Conservation (phyloP, 2,329 filamentous ascomycete species). For the Lojkania enalia region DNA sequence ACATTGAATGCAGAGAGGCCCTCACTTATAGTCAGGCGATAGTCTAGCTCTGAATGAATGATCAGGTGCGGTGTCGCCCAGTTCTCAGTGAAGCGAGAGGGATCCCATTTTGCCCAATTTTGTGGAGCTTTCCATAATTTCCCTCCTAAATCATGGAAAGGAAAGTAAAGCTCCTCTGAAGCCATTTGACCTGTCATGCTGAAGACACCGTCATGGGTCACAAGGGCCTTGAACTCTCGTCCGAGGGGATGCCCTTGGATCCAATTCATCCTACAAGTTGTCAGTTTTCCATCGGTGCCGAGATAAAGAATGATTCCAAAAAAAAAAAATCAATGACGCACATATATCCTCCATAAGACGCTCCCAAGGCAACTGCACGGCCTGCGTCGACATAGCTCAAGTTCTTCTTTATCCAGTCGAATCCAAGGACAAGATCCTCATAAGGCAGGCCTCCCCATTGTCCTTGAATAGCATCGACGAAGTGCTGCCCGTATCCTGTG, state of each 20-base stretch:
- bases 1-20: conserved; percentile 85
- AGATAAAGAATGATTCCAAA: no score
- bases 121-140: conserved; percentile 28
- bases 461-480: conserved; percentile 74
- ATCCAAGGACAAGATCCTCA: conserved; percentile 75
- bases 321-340: no score
- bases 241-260: conserved; percentile 85
- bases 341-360: conserved; percentile 54
- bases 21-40: conserved; percentile 82
- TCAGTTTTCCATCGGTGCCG: neutral
- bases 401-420: conserved; percentile 71
- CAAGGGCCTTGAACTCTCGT: conserved; percentile 82
- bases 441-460: conserved; percentile 89
- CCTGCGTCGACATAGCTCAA: conserved; percentile 69
- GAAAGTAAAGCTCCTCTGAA: conserved; percentile 58
- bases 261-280: no score
- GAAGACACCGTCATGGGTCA: conserved; percentile 87
- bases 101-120: conserved; percentile 61
- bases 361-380: conserved; percentile 73
- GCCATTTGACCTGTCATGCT: conserved; percentile 58
- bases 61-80: conserved; percentile 89
- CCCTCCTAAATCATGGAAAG: conserved; percentile 49
- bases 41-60: conserved; percentile 90
- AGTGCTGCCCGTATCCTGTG: conserved; percentile 78
- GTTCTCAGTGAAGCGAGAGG: conserved; percentile 59